Evolutionary conservation across 139 green algal genomes (phyloP).

Genomic region (Yamagishiella unicocca): DNA sequence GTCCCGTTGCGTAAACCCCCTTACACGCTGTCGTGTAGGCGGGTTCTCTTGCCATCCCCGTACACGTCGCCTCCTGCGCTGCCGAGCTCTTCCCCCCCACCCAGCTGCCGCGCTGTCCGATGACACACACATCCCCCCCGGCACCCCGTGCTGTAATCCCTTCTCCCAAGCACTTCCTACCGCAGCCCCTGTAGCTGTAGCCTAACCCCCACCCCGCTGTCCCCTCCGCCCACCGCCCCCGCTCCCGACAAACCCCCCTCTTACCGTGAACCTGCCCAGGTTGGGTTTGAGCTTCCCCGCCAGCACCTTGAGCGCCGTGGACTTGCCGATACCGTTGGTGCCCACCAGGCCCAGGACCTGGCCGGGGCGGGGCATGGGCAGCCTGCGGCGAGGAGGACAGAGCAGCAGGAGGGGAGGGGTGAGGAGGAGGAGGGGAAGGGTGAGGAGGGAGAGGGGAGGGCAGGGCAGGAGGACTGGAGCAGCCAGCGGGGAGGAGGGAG

Average conservation of each 20-base stretch:
- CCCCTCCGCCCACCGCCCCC: neutral
- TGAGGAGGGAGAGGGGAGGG: neutral
- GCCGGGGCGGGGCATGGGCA: conserved; percentile 90
- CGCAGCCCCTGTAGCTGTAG: no score
- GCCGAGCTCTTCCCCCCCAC: no score
- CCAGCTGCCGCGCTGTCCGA: no score
- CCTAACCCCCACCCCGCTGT: neutral
- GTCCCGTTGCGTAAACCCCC: no score
- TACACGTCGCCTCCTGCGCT: no score
- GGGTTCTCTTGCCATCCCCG: neutral
- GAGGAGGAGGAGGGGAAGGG: neutral
- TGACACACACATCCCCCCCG: no score
- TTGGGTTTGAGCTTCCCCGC: conserved; percentile 99
- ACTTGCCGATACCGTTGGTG: conserved; percentile 99
- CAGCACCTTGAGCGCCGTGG: conserved; percentile 96
- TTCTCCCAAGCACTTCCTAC: no score
- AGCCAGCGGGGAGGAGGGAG: neutral
- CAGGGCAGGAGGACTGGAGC: neutral
- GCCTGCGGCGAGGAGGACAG: conserved; percentile 58
- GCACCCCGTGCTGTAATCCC: no score
- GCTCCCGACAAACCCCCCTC: neutral
- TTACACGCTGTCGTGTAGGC: no score
- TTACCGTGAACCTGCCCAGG: conserved; percentile 92
- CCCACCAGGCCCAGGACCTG: conserved; percentile 99
- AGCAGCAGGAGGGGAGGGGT: conserved; percentile 8